These are phyloP conservation scores for Epichloe sibirici DNA, from an alignment of 2,329 filamentous ascomycete genomes.

Conservation along the genomic window DNA sequence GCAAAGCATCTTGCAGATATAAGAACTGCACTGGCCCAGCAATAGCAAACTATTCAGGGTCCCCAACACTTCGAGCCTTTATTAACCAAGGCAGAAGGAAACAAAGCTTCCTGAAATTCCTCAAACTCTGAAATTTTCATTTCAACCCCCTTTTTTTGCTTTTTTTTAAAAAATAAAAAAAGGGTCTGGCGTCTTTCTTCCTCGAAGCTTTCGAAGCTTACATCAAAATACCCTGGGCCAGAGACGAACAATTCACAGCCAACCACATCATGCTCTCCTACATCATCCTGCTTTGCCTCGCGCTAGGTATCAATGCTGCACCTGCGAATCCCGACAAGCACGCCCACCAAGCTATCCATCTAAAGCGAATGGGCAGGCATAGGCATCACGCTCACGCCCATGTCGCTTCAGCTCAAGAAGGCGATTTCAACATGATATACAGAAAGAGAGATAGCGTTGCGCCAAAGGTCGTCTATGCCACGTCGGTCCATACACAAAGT, in stretches of 20 bases:
- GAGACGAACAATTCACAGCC: neutral
- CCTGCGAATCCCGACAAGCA: slow-evolving; percentile 1
- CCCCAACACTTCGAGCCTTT: neutral
- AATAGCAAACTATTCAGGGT: neutral
- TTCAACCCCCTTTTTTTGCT: too few relatives aligned
- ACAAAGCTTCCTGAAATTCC: too few relatives aligned
- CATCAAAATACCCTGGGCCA: neutral
- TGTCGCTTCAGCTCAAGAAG: neutral
- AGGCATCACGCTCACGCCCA: neutral
- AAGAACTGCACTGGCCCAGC: neutral
- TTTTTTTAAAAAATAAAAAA: too few relatives aligned
- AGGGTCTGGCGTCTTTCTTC: neutral
- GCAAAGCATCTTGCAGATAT: neutral
- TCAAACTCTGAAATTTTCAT: too few relatives aligned
- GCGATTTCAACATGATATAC: neutral
- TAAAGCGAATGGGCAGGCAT: slow-evolving; percentile 1
- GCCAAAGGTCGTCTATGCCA: neutral
- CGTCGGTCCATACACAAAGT: neutral
- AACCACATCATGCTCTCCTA: slow-evolving; percentile 2
- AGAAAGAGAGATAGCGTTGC: neutral
- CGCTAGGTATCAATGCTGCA: slow-evolving; percentile 4
- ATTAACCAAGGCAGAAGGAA: too few relatives aligned
- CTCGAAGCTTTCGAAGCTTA: neutral
- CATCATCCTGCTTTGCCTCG: slow-evolving; percentile 3
- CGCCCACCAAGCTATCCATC: slow-evolving; percentile 1